Percentiles rank a stretch among this genome's conserved stretches.
These are phyloP conservation scores for Hanseniaspora thailandica DNA, from an alignment of 805 yeast species.

Conservation along the genomic window DNA sequence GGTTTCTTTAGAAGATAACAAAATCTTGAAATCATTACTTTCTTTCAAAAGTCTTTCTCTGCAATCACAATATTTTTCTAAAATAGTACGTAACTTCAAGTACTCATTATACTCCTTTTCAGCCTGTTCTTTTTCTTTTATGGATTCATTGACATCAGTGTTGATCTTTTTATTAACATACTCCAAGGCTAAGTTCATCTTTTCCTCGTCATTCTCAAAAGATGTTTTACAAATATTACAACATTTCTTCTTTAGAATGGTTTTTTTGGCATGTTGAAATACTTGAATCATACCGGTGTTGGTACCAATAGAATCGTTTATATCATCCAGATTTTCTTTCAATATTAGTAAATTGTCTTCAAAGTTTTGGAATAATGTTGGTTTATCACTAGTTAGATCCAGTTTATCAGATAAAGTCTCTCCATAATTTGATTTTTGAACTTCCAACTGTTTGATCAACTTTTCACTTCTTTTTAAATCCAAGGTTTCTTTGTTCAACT, in stretches of 20 bases:
- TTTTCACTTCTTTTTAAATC: neutral
- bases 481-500: neutral
- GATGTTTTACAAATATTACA: conserved; percentile 66
- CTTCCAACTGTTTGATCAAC: neutral
- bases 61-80: conserved; percentile 18
- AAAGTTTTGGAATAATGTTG: neutral
- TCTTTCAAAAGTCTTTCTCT: neutral
- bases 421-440: neutral
- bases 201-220: conserved; percentile 28
- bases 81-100: neutral
- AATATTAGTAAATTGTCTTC: conserved; percentile 37
- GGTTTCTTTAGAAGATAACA: neutral
- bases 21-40: neutral
- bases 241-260: conserved; percentile 44
- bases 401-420: neutral
- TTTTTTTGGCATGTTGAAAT: conserved; percentile 54
- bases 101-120: conserved; percentile 24
- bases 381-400: neutral
- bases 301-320: conserved; percentile 56
- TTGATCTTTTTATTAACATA: conserved; percentile 12
- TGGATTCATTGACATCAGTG: conserved; percentile 16
- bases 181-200: conserved; percentile 1
- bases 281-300: conserved; percentile 57
- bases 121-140: conserved; percentile 21
- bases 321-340: conserved; percentile 26